Conservation (phyloP, 495 filamentous ascomycete genomes). For the Neurospora sp. region DNA sequence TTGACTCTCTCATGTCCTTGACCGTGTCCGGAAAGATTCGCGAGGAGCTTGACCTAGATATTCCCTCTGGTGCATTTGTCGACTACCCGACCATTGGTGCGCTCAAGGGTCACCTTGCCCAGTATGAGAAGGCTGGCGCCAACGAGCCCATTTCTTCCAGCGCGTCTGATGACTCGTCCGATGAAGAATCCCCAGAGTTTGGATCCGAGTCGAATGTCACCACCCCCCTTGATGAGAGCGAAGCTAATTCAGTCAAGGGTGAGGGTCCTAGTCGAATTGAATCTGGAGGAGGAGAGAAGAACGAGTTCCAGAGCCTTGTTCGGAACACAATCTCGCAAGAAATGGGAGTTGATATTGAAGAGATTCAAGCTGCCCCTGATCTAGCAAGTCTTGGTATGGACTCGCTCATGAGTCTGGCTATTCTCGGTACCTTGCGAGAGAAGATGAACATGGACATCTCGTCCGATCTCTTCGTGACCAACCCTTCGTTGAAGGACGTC, state of each 20-base stretch:
- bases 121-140: constrained; percentile 34
- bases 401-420: constrained; percentile 48
- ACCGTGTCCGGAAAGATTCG: constrained; percentile 43
- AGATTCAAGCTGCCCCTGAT: constrained; percentile 44
- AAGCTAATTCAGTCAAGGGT: constrained; percentile 31
- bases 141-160: constrained; percentile 16
- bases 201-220: constrained; percentile 39
- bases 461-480: constrained; percentile 36
- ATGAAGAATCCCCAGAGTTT: constrained; percentile 32
- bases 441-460: constrained; percentile 40
- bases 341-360: constrained; percentile 55
- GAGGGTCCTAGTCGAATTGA: constrained; percentile 10
- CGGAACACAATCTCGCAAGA: constrained; percentile 55
- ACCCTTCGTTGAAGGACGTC: constrained; percentile 38
- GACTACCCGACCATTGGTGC: constrained; percentile 45
- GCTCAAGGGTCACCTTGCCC: constrained; percentile 48
- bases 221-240: constrained; percentile 36
- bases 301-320: constrained; percentile 42
- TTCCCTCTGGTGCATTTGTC: constrained; percentile 46
- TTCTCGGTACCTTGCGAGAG: constrained; percentile 49
- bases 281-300: constrained; percentile 10
- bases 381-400: constrained; percentile 50
- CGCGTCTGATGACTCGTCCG: constrained; percentile 26
- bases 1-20: constrained; percentile 52
- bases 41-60: constrained; percentile 46